Evolutionary conservation across 2,329 filamentous ascomycete genomes (phyloP).

Genomic region (Sarocladium brachiariae): DNA sequence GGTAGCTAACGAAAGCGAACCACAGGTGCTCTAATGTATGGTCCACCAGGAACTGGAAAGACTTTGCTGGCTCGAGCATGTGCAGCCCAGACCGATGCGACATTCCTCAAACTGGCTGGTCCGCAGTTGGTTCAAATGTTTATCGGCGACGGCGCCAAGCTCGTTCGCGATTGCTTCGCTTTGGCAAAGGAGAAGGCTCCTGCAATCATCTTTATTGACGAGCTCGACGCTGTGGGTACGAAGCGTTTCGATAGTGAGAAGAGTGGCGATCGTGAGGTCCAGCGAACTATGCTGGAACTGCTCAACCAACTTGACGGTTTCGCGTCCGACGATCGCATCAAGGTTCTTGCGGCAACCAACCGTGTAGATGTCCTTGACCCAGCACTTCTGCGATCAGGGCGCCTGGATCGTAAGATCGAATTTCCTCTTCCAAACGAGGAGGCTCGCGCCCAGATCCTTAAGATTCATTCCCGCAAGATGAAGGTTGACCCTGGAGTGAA

Average conservation of each 20-base stretch:
- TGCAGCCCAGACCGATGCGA: slow-evolving; percentile 95
- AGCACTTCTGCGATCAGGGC: slow-evolving; percentile 82
- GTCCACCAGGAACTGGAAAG: slow-evolving; percentile 83
- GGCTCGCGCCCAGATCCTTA: slow-evolving; percentile 90
- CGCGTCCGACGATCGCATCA: slow-evolving; percentile 92
- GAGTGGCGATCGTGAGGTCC: slow-evolving; percentile 94
- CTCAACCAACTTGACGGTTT: slow-evolving; percentile 98
- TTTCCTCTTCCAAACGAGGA: slow-evolving; percentile 98
- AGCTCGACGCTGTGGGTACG: slow-evolving; percentile 94
- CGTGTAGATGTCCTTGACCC: slow-evolving; percentile 91
- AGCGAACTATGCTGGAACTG: slow-evolving; percentile 97
- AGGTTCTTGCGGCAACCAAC: slow-evolving; percentile 92
- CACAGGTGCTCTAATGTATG: slow-evolving; percentile 96
- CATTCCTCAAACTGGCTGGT: slow-evolving; percentile 95
- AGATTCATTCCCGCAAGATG: slow-evolving; percentile 98
- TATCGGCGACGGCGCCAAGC: slow-evolving; percentile 95
- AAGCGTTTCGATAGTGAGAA: slow-evolving; percentile 99
- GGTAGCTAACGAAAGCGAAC: slow-evolving; percentile 22
- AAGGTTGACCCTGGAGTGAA: slow-evolving; percentile 88
- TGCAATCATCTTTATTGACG: slow-evolving; percentile 99
- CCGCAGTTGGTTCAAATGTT: slow-evolving; percentile 99
- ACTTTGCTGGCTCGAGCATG: slow-evolving; percentile 91
- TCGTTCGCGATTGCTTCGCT: slow-evolving; percentile 95
- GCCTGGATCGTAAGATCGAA: slow-evolving; percentile 94
- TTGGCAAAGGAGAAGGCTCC: slow-evolving; percentile 98